Base-by-base conservation (phyloP, 1,284 basidiomycete species). In the Ganoderma meredithae region DNA sequence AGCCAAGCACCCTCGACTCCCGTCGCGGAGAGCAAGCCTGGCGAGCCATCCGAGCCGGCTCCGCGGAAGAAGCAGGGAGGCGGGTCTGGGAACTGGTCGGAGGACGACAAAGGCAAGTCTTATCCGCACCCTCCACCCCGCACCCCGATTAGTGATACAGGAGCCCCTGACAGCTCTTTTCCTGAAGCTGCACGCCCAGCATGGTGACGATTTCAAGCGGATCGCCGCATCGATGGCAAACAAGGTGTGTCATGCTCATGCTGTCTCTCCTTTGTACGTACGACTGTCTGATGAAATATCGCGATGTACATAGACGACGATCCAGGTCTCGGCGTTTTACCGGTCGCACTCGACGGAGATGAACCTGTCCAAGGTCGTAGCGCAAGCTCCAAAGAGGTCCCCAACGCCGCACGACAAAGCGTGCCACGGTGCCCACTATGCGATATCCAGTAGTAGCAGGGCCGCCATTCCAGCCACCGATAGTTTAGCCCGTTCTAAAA, bases 251-350 rank as follows among this genome's bases (percentile, higher is more conserved):
- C 22, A 22, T 15, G 40, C 12, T 55, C 17, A n/a, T 39, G 31
- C 9, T 8, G 36, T 40, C 2, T 22, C 25, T 40, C 39, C 25
- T 39, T 9, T 6, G n/a, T 13, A 39, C 36, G n/a, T 13, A 39
- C 36, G 27, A 15, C 1, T 13, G 33, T 43, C n/a, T 60, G 22
- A 60, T 12, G 22, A 25, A 13, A 15, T 15, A 12, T 60, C 58
- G 63, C 40, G 63, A 70, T 49, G 70, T 19, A n/a, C 62, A 39
- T 65, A 90, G 89, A 94, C 92, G 10, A 88, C 89, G 3, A 84
- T 89, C 9, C 94, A 96, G 83, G 92, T 94, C 60, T 85, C 84
- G 69, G 90, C 91, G 75, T 95, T 86, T 77, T 91, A 89, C 74
- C 84, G 83, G 69, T 79, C 79, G 61, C 84, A 90, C 71, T 72